Evolutionary conservation across 1,284 basidiomycete species (phyloP).

Genomic region (Boletus albobrunnescens): DNA sequence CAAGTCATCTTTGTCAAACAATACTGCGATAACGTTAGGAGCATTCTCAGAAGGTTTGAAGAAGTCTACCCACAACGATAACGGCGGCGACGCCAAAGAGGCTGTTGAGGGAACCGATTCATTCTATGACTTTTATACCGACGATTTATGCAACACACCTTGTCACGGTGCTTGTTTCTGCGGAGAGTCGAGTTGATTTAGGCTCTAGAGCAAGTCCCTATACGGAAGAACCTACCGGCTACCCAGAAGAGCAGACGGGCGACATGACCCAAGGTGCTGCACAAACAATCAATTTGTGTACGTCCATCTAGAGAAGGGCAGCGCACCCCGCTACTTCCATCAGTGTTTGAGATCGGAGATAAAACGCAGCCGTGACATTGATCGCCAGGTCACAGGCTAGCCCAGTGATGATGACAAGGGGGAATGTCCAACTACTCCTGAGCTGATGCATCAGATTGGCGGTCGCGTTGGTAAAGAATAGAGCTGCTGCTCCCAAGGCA

Average conservation of each 20-base stretch:
- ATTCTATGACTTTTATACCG: background rate
- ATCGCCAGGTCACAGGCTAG: constrained; percentile 21
- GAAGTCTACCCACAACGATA: constrained; percentile 12
- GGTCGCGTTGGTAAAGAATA: constrained; percentile 14
- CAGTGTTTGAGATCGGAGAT: constrained; percentile 9
- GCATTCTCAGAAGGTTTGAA: background rate
- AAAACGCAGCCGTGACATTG: constrained; percentile 9
- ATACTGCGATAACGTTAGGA: constrained; percentile 11
- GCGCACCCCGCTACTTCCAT: constrained; percentile 9
- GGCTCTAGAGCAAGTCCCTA: background rate
- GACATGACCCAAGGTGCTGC: constrained; percentile 5
- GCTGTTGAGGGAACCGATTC: constrained; percentile 3
- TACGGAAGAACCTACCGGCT: constrained; percentile 14
- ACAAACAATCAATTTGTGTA: background rate
- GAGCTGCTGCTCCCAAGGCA: constrained; percentile 20
- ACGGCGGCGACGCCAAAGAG: constrained; percentile 7
- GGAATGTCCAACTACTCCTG: constrained; percentile 16
- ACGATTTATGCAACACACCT: constrained; percentile 10
- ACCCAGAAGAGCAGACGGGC: constrained; percentile 7
- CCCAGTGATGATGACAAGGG: constrained; percentile 17
- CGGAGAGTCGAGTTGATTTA: constrained; percentile 8
- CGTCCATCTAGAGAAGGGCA: background rate
- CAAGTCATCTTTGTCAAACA: constrained; percentile 16
- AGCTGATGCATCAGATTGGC: constrained; percentile 13
- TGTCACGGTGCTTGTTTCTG: constrained; percentile 18